These are phyloP conservation scores for Iodosphaeria phyllophila DNA, from an alignment of 2,329 filamentous ascomycete species.

Conservation along the genomic window DNA sequence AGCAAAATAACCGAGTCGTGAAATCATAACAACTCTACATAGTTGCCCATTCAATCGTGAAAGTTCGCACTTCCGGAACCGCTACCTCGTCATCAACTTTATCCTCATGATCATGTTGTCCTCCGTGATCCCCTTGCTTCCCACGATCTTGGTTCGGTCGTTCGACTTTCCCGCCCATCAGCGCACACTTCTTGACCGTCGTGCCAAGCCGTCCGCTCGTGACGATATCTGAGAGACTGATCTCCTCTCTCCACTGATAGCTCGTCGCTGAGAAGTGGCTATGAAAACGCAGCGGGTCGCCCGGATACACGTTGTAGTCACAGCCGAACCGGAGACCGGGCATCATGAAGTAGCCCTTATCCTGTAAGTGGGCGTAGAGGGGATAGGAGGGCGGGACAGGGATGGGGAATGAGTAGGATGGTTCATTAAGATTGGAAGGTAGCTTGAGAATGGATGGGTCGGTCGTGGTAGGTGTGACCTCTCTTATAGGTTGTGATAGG, in stretches of 20 bases:
- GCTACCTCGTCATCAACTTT: neutral
- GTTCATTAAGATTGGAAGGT: no score
- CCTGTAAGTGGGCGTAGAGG: slow-evolving; percentile 65
- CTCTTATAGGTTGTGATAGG: no score
- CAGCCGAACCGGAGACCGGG: slow-evolving; percentile 90
- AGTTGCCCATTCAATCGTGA: slow-evolving; percentile 2
- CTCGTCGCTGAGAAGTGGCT: slow-evolving; percentile 83
- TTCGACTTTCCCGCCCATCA: slow-evolving; percentile 58
- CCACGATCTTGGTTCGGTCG: slow-evolving; percentile 9
- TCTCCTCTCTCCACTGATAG: slow-evolving; percentile 71
- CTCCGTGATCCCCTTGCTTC: slow-evolving; percentile 5
- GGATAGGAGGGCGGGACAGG: slow-evolving; percentile 39
- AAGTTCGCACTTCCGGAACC: neutral
- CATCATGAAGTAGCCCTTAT: slow-evolving; percentile 66
- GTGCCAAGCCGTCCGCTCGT: slow-evolving; percentile 77
- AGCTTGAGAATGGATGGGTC: no score
- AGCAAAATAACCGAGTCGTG: no score
- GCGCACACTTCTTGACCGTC: slow-evolving; percentile 86
- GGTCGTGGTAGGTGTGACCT: slow-evolving; percentile 21
- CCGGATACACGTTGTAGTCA: slow-evolving; percentile 86
- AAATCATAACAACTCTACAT: slow-evolving; percentile 1
- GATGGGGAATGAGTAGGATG: no score
- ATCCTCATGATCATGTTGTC: neutral
- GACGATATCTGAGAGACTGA: slow-evolving; percentile 70
- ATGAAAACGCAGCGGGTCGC: slow-evolving; percentile 86